Evolutionary conservation across 1,139 yeast genomes (phyloP).

Genomic region (Taphrina pruni): DNA sequence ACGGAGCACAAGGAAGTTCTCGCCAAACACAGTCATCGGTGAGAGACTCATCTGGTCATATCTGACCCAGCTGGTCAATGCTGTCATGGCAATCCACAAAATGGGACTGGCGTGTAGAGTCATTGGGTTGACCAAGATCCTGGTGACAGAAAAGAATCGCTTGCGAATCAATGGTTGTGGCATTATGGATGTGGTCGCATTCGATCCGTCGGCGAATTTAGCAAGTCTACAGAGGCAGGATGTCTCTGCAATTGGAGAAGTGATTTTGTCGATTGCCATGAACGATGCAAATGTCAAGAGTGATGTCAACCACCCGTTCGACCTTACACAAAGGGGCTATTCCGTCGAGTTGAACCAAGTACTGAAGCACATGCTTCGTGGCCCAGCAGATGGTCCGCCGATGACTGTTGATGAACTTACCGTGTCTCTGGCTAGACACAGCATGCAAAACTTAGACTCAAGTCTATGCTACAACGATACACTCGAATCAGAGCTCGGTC

Average conservation of each 20-base stretch:
- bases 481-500: constrained; percentile 67
- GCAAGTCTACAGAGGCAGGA: constrained; percentile 60
- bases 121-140: constrained; percentile 69
- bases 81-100: constrained; percentile 67
- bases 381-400: constrained; percentile 45
- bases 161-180: constrained; percentile 76
- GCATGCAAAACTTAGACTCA: constrained; percentile 60
- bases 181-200: constrained; percentile 66
- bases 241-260: constrained; percentile 61
- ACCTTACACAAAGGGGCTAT: constrained; percentile 43
- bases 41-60: constrained; percentile 78
- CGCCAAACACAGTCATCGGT: constrained; percentile 52
- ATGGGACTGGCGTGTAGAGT: constrained; percentile 67
- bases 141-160: constrained; percentile 73
- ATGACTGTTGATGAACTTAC: constrained; percentile 49
- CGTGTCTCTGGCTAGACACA: constrained; percentile 53
- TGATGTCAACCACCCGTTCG: constrained; percentile 51
- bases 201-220: constrained; percentile 47
- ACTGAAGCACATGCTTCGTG: constrained; percentile 44
- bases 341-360: constrained; percentile 45
- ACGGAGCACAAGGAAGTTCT: constrained; percentile 48
- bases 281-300: constrained; percentile 47
- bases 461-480: constrained; percentile 66
- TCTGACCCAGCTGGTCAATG: constrained; percentile 73
- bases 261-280: constrained; percentile 55